Evolutionary conservation across 805 yeast species (phyloP), one percentile per base, ranked within the genome.

Genomic region (Kuraishia piskuri): DNA sequence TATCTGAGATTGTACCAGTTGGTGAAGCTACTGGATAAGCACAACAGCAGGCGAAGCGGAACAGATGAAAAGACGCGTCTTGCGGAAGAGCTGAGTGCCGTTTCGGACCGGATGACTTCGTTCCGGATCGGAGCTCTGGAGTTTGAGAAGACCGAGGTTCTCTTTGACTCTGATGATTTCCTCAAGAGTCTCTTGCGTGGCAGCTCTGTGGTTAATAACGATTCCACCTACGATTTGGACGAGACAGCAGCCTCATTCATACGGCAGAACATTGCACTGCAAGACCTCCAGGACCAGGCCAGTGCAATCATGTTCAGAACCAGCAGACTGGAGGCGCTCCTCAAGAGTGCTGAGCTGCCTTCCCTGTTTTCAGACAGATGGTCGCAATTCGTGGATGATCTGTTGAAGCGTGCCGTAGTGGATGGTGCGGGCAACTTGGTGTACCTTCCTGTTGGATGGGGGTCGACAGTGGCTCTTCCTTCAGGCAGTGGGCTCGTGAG

Each of bases 111-210:
- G 48, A 44, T 52, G 36, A 53, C 51, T 21, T 48, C 61, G n/a
- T 61, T 58, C 53, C 59, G 61, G 24, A 61, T 68, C 46, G 68
- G 71, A 0, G 63, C 69, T 1, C 49, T 70, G 40, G 68, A 67
- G 44, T 67, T 71, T 57, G 74, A 73, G 52, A 68, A 64, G 51
- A 53, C 55, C 19, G 48, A 51, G 9, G 22, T 67, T 14, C 57
- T 67, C 9, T 75, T 82, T 58, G 86, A 83, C 37, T 76, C 86
- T 3, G 85, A 79, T 55, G 81, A 83, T 22, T 80, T 83, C 62
- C 71, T 82, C 50, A 76, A 76, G 60, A 72, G 77, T 61, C 55
- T 73, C 10, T 54, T 74, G 26, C 59, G 58, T 31, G 53, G 53
- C 5, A 44, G 53, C 8, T 48, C 8, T n/a, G 12, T 14, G 7